Base-by-base conservation (phyloP, 1,284 basidiomycete genomes). In the Trichosporon sp. region DNA sequence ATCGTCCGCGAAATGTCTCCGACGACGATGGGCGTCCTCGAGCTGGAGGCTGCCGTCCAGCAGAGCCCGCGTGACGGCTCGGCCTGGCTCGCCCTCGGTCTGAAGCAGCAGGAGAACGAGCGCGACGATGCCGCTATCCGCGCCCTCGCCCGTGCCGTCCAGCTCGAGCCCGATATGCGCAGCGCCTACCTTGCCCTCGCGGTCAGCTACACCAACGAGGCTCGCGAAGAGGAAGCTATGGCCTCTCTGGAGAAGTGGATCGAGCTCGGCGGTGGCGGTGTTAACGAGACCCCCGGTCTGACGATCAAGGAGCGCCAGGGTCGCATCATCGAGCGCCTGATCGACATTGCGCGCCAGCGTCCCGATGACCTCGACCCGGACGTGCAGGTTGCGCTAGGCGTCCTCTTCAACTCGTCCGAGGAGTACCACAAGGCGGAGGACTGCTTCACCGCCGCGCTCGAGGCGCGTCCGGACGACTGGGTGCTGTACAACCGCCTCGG, bases 101-200 rank as follows among this genome's bases (percentile, higher is more conserved):
- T 99, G 64, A 96, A 94, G 84, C 97, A 99, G 81, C 96, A 99
- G 84, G 96, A 98, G 84, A 98, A 97, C 82, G 96, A 99, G 83
- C 90, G 96, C 26, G 96, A 99, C 84, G 88, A 89, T 26, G 91
- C 94, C 78, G 97, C 96, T 4, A 89, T 99, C 67, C 88, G 91
- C 65, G 97, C 96, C 0, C 87, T 99, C 31, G 87, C 88, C 54
- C 91, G 91, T 72, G 91, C 95, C 1, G 86, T 94, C 64, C 89
- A 92, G 76, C 88, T 98, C 21, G 91, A 97, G 75, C 90, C 92
- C 1, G 81, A 87, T 0, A 88, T 91, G 77, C 86, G 93, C 5
- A 89, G 91, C 0, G 89, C 96, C 0, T 96, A 94, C 90, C 89
- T 99, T 43, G 96, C 96, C 2, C 87, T 99, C 14, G 92, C 93